phyloP scores from a whole-genome alignment of 768 basidiomycete genomes.

The Porphyrellus cyaneotinctus region DNA sequence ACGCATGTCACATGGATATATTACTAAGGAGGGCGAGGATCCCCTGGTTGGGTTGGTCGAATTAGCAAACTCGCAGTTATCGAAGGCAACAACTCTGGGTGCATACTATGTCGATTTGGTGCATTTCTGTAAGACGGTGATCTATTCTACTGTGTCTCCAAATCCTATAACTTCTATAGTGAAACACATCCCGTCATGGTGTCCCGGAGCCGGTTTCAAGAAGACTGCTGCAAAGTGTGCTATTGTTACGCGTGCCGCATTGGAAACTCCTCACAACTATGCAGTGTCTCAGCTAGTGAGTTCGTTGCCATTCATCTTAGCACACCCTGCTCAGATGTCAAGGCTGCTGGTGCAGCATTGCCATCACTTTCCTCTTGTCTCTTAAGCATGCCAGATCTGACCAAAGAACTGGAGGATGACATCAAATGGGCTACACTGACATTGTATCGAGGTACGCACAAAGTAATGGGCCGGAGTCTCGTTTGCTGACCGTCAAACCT shows the following conservation, averaged over 20 bases:
- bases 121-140: constrained; percentile 9
- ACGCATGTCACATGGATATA: constrained; percentile 39
- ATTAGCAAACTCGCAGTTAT: constrained; percentile 24
- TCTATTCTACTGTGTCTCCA: not conserved
- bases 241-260: not conserved
- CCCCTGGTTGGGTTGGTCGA: constrained; percentile 32
- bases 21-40: constrained; percentile 34
- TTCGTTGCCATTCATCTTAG: not conserved
- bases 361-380: constrained; percentile 15
- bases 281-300: constrained; percentile 16
- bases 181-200: constrained; percentile 23
- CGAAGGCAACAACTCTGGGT: constrained; percentile 2
- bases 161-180: constrained; percentile 7
- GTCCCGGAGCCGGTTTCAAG: constrained; percentile 21
- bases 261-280: constrained; percentile 14
- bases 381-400: constrained; percentile 5
- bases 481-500: not conserved
- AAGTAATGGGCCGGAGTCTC: not conserved
- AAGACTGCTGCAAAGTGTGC: constrained; percentile 8
- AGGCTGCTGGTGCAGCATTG: constrained; percentile 15
- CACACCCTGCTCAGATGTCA: not conserved
- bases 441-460: constrained; percentile 10
- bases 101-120: constrained; percentile 16
- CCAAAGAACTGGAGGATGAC: constrained; percentile 12
- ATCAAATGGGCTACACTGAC: constrained; percentile 17